Base-by-base conservation (phyloP, 805 yeast genomes). In the Brettanomyces custersianus region DNA sequence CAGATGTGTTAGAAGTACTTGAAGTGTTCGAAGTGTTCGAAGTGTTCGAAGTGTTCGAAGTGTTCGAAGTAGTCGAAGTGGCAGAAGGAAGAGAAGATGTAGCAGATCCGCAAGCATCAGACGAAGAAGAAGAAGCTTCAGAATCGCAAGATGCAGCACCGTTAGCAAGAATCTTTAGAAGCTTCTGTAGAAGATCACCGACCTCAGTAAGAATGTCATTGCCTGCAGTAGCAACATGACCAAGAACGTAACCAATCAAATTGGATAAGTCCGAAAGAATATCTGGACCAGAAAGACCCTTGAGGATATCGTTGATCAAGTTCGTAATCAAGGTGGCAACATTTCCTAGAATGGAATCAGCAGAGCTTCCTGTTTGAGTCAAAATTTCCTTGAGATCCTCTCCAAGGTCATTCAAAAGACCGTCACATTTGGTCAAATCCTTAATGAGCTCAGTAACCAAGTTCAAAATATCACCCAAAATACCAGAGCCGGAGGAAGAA, bases 391-490 rank as follows among this genome's bases (percentile, higher is more conserved):
- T 13, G 20, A 30, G 19, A 20, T 8, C 24, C 5, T 13, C 22
- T 5, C 24, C 24, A 30, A 30, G 24, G 20, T 19, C 24, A 20
- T 30, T 20, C 15, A 19, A 19, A 7, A 30, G 13, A 20, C 33
- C 33, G n/a, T 30, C 33, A 30, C 33, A 30, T 7, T 15, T 24
- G 20, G 24, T 20, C 8, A 30, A 10, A 16, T 30, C 33, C 7
- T 19, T n/a, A n/a, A 30, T n/a, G 12, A 30, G 11, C 24, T 30
- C 4, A 5, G 22, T 19, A 30, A 19, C 16, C 8, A 30, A 19
- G 3, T 15, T 20, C 10, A 16, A 5, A 20, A 30, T 9, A n/a
- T 19, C 33, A 5, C 8, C 13, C 19, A 30, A n/a, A 3, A 30
- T 15, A 5, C 9, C 23, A 17, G 33, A 15, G 9, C 16, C 23